Conservation (phyloP, 352 stramenopile species). For the Blastocystis sp. region DNA sequence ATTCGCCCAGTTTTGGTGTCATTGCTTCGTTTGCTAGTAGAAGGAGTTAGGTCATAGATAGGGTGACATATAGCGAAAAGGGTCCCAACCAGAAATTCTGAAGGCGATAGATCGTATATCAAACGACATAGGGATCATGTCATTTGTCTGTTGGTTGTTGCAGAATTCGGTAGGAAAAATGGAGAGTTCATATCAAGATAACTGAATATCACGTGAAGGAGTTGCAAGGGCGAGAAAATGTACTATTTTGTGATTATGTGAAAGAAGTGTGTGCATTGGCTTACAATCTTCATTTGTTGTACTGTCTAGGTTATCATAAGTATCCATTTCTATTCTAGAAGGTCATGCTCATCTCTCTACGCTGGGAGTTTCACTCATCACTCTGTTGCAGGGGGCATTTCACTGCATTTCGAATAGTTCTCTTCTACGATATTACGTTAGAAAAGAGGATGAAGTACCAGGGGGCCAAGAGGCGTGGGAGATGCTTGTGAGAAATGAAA, state of each 20-base stretch:
- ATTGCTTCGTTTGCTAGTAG: neutral
- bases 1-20: neutral
- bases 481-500: neutral
- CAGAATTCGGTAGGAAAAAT: neutral
- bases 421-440: neutral
- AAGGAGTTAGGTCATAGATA: neutral
- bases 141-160: neutral
- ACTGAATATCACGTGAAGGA: neutral
- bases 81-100: neutral
- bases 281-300: neutral
- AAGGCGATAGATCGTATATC: neutral
- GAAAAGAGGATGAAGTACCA: no score
- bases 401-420: neutral
- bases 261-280: neutral
- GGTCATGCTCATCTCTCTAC: neutral
- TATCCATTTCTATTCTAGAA: neutral
- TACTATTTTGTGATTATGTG: conserved; percentile 5
- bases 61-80: neutral
- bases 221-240: neutral
- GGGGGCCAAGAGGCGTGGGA: neutral
- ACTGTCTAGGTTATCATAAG: neutral
- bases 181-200: neutral
- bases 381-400: neutral
- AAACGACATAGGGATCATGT: neutral
- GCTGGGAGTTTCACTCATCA: neutral